These are phyloP conservation scores for Cetraspora pellucida DNA, from an alignment of 192 early-diverging fungal genomes.

Conservation along the genomic window DNA sequence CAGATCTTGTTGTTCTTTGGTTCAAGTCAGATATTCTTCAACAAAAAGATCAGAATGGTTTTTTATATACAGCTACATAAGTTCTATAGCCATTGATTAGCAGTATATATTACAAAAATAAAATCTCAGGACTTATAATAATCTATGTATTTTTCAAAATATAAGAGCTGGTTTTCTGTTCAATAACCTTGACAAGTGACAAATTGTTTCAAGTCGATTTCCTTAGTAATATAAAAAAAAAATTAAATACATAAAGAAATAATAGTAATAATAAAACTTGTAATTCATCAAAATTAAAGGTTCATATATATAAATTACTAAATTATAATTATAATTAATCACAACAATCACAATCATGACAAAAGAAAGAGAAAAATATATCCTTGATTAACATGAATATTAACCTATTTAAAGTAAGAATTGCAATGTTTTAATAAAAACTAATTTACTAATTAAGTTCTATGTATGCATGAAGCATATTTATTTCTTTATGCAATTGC, in stretches of 20 bases:
- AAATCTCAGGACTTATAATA: background rate
- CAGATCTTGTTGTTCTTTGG: constrained; percentile 16
- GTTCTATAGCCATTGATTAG: background rate
- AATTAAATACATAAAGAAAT: background rate
- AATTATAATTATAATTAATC: too few species aligned
- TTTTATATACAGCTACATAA: constrained; percentile 8
- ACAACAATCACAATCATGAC: too few species aligned
- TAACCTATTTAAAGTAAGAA: too few species aligned
- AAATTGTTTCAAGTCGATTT: background rate
- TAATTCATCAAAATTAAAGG: too few species aligned
- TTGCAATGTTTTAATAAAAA: too few species aligned
- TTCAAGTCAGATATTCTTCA: background rate
- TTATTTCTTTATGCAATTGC: too few species aligned
- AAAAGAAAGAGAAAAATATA: too few species aligned
- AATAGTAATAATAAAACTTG: too few species aligned
- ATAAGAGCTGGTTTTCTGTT: background rate
- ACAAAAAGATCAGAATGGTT: background rate
- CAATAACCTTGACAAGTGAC: background rate
- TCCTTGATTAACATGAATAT: background rate
- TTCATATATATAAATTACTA: too few species aligned
- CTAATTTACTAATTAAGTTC: background rate
- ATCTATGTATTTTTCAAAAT: background rate
- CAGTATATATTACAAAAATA: background rate
- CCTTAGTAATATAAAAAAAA: background rate
- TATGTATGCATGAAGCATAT: background rate